These are phyloP conservation scores for Fusarium protoensiforme DNA, from an alignment of 2,329 filamentous ascomycete genomes.

Conservation along the genomic window DNA sequence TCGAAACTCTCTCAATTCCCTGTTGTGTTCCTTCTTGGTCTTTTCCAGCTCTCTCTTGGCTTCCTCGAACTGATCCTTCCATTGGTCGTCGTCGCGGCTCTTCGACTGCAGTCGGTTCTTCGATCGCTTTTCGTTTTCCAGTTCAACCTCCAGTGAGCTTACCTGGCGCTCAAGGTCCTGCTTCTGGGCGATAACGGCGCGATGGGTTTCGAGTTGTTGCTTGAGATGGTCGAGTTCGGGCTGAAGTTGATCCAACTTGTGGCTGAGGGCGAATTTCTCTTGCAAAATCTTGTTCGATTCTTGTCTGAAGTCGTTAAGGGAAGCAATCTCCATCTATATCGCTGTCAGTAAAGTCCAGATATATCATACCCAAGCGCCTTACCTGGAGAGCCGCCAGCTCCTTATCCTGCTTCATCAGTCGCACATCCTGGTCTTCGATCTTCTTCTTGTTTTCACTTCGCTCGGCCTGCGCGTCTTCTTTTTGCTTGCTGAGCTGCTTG, in stretches of 20 bases:
- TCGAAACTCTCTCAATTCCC: constrained; percentile 69
- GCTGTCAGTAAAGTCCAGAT: constrained; percentile 3
- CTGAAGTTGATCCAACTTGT: constrained; percentile 63
- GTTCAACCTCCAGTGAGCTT: constrained; percentile 79
- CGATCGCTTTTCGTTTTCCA: constrained; percentile 77
- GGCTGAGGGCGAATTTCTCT: constrained; percentile 64
- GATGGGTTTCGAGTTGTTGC: constrained; percentile 68
- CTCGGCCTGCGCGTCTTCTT: constrained; percentile 54
- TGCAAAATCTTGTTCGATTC: constrained; percentile 77
- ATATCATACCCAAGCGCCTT: constrained; percentile 3
- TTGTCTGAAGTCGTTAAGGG: constrained; percentile 73
- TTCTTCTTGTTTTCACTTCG: constrained; percentile 57
- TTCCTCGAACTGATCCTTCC: constrained; percentile 50
- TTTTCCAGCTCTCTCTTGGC: constrained; percentile 59
- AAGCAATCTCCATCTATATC: constrained; percentile 74
- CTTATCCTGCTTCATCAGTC: constrained; percentile 60
- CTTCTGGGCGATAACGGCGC: constrained; percentile 81
- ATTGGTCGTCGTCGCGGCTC: constrained; percentile 54
- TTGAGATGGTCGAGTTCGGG: constrained; percentile 68
- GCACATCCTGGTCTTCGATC: constrained; percentile 57
- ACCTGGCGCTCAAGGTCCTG: constrained; percentile 82
- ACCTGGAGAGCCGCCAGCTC: constrained; percentile 63
- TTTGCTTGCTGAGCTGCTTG: constrained; percentile 55
- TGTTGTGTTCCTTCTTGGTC: constrained; percentile 58
- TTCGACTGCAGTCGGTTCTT: constrained; percentile 46